Conservation (phyloP, 2,329 filamentous ascomycete genomes). For the Sclerotinia spermophila region DNA sequence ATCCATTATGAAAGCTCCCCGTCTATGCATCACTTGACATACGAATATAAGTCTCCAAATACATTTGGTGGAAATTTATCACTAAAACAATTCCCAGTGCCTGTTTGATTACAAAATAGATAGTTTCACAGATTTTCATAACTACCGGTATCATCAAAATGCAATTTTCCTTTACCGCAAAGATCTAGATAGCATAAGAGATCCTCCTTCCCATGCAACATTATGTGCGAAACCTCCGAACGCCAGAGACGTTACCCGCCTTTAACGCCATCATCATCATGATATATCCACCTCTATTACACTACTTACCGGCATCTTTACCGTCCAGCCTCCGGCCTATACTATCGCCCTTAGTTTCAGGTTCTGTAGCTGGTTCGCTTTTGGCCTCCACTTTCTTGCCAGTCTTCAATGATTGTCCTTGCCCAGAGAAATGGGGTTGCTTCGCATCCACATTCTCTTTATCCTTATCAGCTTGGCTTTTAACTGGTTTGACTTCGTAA, state of each 20-base stretch:
- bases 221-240: not conserved
- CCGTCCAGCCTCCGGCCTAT: slow-evolving; percentile 30
- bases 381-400: slow-evolving; percentile 55
- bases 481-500: slow-evolving; percentile 86
- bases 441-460: slow-evolving; percentile 61
- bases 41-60: not conserved
- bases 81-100: not conserved
- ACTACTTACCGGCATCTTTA: slow-evolving; percentile 3
- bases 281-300: not conserved
- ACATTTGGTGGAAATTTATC: not conserved
- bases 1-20: not conserved
- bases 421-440: slow-evolving; percentile 75
- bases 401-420: slow-evolving; percentile 74
- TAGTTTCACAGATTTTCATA: not conserved
- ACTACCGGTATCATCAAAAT: not conserved
- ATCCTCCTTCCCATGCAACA: not conserved
- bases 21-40: not conserved
- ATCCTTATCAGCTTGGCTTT: slow-evolving; percentile 69
- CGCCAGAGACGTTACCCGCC: slow-evolving; percentile 1
- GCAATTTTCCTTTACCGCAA: not conserved
- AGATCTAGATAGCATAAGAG: not conserved
- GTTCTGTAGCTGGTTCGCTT: slow-evolving; percentile 26
- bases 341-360: slow-evolving; percentile 12
- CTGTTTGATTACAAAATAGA: not conserved
- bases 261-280: slow-evolving; percentile 1